Conservation (phyloP, 306 rosid species). For the Ziziphus jujuba region DNA sequence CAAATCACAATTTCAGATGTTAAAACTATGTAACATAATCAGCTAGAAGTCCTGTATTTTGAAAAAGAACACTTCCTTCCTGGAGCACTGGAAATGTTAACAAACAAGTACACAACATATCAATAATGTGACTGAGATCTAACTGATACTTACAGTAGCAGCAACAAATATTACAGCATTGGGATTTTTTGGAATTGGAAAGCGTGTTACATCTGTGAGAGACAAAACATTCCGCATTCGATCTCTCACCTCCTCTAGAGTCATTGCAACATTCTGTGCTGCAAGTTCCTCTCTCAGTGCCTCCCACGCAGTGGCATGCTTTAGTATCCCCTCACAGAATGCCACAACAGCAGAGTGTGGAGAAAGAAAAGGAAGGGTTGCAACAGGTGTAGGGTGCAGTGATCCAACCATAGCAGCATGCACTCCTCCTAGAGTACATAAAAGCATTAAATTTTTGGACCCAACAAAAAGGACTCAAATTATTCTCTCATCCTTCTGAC, state of each 20-base stretch:
- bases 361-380: slow-evolving; percentile 93
- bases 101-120: not conserved
- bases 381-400: slow-evolving; percentile 92
- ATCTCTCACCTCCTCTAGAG: slow-evolving; percentile 93
- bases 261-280: slow-evolving; percentile 62
- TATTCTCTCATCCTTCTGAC: not conserved
- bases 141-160: slow-evolving; percentile 80
- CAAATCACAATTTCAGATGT: not conserved
- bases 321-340: slow-evolving; percentile 95
- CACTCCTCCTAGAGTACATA: slow-evolving; percentile 80
- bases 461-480: slow-evolving; percentile 19
- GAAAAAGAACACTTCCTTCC: not conserved
- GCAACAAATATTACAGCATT: slow-evolving; percentile 85
- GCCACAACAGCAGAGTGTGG: slow-evolving; percentile 98
- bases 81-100: too few relatives aligned
- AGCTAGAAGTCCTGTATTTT: not conserved
- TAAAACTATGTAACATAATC: not conserved
- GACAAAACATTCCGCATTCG: slow-evolving; percentile 85
- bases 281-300: slow-evolving; percentile 84
- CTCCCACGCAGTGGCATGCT: slow-evolving; percentile 98
- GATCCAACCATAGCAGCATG: slow-evolving; percentile 99
- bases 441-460: slow-evolving; percentile 21
- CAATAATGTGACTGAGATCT: slow-evolving; percentile 24
- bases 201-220: slow-evolving; percentile 98
- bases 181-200: slow-evolving; percentile 85